Conservation (phyloP, 2,329 filamentous ascomycete species). For the Tricladium varicosporioides region DNA sequence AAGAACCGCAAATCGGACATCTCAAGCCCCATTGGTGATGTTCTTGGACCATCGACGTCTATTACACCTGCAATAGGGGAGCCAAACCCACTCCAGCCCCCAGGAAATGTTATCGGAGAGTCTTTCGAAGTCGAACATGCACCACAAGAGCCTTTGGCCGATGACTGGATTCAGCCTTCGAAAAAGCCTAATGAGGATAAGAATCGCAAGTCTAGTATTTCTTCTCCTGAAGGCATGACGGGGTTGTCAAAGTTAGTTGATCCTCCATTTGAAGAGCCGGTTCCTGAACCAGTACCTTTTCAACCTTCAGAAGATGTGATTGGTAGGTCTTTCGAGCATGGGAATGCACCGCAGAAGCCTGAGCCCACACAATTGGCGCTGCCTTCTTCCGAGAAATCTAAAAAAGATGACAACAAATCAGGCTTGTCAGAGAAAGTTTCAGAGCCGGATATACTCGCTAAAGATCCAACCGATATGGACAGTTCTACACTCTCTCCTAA, state of each 20-base stretch:
- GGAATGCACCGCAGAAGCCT: background rate
- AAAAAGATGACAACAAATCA: conserved; percentile 37
- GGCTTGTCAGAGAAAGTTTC: background rate
- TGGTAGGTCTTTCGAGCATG: background rate
- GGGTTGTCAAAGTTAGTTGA: background rate
- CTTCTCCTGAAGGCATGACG: conserved; percentile 6
- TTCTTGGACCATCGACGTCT: background rate
- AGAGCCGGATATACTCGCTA: background rate
- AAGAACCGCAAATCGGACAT: conserved; percentile 6
- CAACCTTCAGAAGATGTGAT: background rate
- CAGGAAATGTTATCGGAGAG: background rate
- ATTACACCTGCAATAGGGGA: background rate
- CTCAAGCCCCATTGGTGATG: conserved; percentile 3
- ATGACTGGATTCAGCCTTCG: background rate
- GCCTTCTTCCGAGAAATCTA: conserved; percentile 22
- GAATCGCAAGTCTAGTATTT: conserved; percentile 9
- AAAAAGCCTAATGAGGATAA: conserved; percentile 12
- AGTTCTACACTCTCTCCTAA: background rate
- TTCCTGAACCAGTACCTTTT: background rate
- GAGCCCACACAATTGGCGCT: background rate
- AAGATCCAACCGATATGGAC: background rate
- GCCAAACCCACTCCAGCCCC: background rate
- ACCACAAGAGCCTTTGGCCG: background rate
- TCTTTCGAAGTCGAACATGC: background rate
- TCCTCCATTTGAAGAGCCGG: background rate